Conservation (phyloP, 2,329 filamentous ascomycete species). For the Daldinia sp. region DNA sequence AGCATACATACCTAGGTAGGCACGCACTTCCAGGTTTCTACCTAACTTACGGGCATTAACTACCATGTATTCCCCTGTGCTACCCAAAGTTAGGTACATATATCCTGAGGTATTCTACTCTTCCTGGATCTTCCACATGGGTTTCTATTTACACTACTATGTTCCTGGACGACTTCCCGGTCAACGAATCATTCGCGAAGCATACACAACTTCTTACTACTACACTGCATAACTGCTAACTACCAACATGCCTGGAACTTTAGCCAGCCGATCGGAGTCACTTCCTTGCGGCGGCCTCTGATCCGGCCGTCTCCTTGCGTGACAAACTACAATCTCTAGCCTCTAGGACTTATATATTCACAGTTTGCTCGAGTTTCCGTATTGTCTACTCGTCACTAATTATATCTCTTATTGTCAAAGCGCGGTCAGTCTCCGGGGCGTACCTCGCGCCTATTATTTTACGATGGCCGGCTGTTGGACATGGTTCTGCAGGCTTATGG, state of each 20-base stretch:
- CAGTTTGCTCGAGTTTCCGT: slow-evolving; percentile 2
- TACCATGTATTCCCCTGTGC: too few relatives aligned
- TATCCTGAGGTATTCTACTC: neutral
- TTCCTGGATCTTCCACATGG: slow-evolving; percentile 11
- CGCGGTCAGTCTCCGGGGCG: slow-evolving; percentile 13
- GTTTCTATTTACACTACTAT: slow-evolving; percentile 12
- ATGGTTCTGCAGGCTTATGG: slow-evolving; percentile 23
- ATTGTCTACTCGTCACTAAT: neutral
- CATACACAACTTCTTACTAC: slow-evolving; percentile 27
- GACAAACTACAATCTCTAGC: slow-evolving; percentile 6
- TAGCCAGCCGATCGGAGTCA: neutral
- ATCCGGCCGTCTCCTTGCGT: slow-evolving; percentile 20
- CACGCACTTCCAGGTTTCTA: neutral
- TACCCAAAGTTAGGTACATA: neutral
- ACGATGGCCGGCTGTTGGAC: slow-evolving; percentile 34
- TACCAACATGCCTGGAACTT: neutral
- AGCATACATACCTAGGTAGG: neutral
- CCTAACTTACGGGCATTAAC: neutral
- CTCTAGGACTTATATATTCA: neutral
- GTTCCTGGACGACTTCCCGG: slow-evolving; percentile 12
- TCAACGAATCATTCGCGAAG: slow-evolving; percentile 26
- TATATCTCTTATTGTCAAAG: slow-evolving; percentile 12
- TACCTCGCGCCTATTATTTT: slow-evolving; percentile 32
- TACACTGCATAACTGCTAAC: slow-evolving; percentile 17
- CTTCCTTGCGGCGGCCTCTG: neutral